phyloP scores from a whole-genome alignment of 2,329 filamentous ascomycete genomes.

The Fusarium robinianum region DNA sequence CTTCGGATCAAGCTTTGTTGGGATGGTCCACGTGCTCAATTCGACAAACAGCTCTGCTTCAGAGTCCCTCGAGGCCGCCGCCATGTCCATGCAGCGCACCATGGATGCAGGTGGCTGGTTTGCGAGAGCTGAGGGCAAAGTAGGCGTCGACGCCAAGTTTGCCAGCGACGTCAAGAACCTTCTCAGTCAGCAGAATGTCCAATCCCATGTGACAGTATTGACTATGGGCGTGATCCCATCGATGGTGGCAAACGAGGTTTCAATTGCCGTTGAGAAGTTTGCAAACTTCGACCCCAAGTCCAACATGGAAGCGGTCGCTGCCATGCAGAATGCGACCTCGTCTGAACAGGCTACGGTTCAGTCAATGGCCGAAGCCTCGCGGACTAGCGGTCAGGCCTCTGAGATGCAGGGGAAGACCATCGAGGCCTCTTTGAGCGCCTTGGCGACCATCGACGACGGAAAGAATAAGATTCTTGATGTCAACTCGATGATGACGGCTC shows the following conservation, averaged over 20 bases:
- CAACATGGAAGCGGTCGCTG: conserved; percentile 1
- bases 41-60: neutral
- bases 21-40: conserved; percentile 15
- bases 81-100: conserved; percentile 1
- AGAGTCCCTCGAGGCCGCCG: conserved; percentile 2
- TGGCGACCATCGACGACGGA: conserved; percentile 9
- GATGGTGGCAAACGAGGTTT: conserved; percentile 8
- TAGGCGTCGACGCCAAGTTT: conserved; percentile 11
- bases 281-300: conserved; percentile 5
- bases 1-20: conserved; percentile 10
- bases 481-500: conserved; percentile 21
- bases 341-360: conserved; percentile 3
- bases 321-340: conserved; percentile 3
- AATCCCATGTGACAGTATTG: conserved; percentile 14
- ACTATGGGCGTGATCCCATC: conserved; percentile 11
- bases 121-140: neutral
- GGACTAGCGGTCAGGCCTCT: neutral
- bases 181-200: conserved; percentile 21
- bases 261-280: conserved; percentile 8
- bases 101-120: conserved; percentile 16
- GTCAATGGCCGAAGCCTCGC: neutral
- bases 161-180: conserved; percentile 20
- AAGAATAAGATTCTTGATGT: conserved; percentile 18
- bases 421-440: neutral
- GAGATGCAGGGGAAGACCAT: neutral